Evolutionary conservation across 2,329 filamentous ascomycete genomes (phyloP).

Genomic region (Trichoderma sp.): DNA sequence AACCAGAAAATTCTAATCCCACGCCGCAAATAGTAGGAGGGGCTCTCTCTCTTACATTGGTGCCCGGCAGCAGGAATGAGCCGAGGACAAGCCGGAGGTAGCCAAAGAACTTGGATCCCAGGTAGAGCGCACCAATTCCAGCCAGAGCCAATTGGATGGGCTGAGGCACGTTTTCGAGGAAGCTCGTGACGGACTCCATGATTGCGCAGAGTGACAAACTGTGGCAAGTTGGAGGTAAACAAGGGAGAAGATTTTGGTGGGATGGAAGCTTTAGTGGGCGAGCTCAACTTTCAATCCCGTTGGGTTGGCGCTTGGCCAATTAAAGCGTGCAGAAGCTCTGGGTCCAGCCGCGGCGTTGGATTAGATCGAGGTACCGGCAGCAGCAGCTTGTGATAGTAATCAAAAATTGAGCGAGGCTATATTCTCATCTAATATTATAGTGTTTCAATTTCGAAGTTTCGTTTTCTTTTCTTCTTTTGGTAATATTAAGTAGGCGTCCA

Average conservation of each 20-base stretch:
- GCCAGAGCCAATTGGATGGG: conserved; percentile 53
- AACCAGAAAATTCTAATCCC: background rate
- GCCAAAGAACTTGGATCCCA: conserved; percentile 60
- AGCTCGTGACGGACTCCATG: conserved; percentile 39
- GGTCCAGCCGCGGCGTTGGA: conserved; percentile 3
- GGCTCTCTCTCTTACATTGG: conserved; percentile 53
- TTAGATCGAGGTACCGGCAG: background rate
- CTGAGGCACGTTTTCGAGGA: conserved; percentile 39
- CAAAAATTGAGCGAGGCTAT: background rate
- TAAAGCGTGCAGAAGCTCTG: conserved; percentile 2
- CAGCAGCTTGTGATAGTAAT: background rate
- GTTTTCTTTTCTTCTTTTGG: background rate
- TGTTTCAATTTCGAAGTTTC: background rate
- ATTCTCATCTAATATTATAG: background rate
- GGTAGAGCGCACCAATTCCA: conserved; percentile 61
- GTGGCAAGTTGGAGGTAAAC: background rate
- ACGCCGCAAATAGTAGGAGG: background rate
- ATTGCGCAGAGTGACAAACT: conserved; percentile 2
- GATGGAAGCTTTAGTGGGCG: conserved; percentile 14
- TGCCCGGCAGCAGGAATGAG: conserved; percentile 69
- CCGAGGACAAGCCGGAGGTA: conserved; percentile 66
- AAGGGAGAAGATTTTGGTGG: conserved; percentile 20
- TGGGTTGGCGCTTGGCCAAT: conserved; percentile 12
- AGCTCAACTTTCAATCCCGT: conserved; percentile 5
- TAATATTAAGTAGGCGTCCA: no score